Conservation (phyloP, 495 filamentous ascomycete species). For the Aspergillus avenaceus region DNA sequence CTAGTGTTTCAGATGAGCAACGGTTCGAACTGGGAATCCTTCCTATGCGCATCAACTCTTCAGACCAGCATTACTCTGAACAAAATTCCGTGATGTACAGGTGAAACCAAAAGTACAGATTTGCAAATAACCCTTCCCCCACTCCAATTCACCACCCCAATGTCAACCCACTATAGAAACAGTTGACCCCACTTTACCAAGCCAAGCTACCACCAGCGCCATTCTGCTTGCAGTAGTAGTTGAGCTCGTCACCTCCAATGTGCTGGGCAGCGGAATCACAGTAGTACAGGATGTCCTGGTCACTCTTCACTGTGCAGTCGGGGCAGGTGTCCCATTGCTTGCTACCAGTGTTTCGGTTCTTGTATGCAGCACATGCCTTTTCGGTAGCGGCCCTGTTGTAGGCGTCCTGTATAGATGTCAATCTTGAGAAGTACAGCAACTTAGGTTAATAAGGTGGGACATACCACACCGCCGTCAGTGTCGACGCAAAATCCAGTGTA, state of each 20-base stretch:
- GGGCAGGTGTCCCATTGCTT: constrained; percentile 22
- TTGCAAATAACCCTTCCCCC: background rate
- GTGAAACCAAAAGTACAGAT: background rate
- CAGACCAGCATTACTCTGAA: too few relatives aligned
- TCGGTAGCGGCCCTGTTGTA: constrained; percentile 15
- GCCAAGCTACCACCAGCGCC: constrained; percentile 12
- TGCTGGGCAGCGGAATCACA: constrained; percentile 14
- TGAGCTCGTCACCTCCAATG: constrained; percentile 17
- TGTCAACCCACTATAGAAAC: background rate
- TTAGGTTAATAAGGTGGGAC: background rate
- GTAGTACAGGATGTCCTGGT: constrained; percentile 13
- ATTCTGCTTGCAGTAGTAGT: constrained; percentile 14
- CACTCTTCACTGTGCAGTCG: constrained; percentile 16
- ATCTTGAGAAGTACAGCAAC: background rate
- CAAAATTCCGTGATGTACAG: background rate
- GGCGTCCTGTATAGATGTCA: constrained; percentile 5
- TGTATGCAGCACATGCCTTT: constrained; percentile 18
- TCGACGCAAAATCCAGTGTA: constrained; percentile 10
- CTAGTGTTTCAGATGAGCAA: too few relatives aligned
- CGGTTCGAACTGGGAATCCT: too few relatives aligned
- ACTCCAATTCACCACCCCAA: background rate
- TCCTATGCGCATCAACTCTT: too few relatives aligned
- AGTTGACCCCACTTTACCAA: background rate
- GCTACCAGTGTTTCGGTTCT: constrained; percentile 19
- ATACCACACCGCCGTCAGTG: constrained; percentile 10